phyloP scores from a whole-genome alignment of 2,329 filamentous ascomycete genomes.

The Passalora sequoiae region DNA sequence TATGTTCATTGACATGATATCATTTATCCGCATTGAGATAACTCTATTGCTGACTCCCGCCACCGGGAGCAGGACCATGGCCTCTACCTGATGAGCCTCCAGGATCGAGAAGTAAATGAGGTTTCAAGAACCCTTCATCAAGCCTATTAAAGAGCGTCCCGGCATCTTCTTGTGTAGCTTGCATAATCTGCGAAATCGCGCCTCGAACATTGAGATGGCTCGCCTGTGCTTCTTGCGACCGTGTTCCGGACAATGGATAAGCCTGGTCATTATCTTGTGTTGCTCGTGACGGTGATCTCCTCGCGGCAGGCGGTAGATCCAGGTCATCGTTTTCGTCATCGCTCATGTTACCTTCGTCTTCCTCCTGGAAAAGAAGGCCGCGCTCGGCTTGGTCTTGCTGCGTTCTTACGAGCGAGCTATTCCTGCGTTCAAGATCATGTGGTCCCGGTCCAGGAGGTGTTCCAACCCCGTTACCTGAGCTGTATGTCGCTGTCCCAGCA shows the following conservation, averaged over 20 bases:
- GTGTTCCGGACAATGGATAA: constrained; percentile 40
- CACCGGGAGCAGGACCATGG: not conserved
- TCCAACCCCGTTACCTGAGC: constrained; percentile 51
- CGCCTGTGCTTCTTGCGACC: constrained; percentile 20
- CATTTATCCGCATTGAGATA: too few species aligned
- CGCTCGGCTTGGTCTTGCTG: constrained; percentile 48
- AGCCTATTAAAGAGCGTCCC: constrained; percentile 85
- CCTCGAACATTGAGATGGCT: constrained; percentile 57
- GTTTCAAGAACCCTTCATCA: constrained; percentile 95
- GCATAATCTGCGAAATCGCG: constrained; percentile 75
- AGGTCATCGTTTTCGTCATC: constrained; percentile 52
- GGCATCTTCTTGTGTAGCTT: constrained; percentile 74
- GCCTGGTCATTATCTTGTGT: constrained; percentile 21
- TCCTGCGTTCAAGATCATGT: constrained; percentile 46
- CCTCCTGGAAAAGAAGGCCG: constrained; percentile 49
- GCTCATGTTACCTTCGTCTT: constrained; percentile 41
- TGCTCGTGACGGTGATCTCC: constrained; percentile 41
- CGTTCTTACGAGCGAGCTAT: constrained; percentile 44
- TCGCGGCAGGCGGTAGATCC: constrained; percentile 55
- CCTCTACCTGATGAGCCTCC: constrained; percentile 13
- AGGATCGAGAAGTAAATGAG: constrained; percentile 74
- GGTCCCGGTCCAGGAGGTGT: constrained; percentile 42
- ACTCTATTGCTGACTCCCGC: not conserved
- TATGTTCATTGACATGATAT: too few species aligned
- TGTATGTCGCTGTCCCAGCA: constrained; percentile 55